These are phyloP conservation scores for Deakozyma indianensis DNA, from an alignment of 805 yeast species.

Conservation along the genomic window DNA sequence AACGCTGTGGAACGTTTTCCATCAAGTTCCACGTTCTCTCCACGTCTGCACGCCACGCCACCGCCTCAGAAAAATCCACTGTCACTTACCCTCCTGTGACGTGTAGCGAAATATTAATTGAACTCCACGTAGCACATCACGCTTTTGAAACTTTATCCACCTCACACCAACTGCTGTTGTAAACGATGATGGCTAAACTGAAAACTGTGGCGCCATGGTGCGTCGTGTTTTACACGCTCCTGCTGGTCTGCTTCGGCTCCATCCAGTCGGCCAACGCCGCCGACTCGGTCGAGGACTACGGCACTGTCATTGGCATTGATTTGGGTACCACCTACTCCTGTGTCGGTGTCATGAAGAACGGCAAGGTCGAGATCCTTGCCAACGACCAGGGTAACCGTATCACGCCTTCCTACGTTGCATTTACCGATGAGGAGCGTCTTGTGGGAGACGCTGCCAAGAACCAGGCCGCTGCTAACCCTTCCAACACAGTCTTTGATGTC, in stretches of 20 bases:
- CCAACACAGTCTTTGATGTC: conserved; percentile 79
- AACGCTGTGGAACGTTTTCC: too few relatives aligned
- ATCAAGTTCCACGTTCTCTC: too few relatives aligned
- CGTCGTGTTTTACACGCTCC: conserved; percentile 20
- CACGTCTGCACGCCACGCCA: too few relatives aligned
- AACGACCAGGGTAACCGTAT: conserved; percentile 97
- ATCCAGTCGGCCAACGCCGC: conserved; percentile 18
- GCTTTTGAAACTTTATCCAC: too few relatives aligned
- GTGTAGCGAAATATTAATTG: too few relatives aligned
- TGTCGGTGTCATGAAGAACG: conserved; percentile 78
- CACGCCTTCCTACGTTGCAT: conserved; percentile 90
- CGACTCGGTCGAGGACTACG: conserved; percentile 22
- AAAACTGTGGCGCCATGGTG: conserved; percentile 16
- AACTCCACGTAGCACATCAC: too few relatives aligned
- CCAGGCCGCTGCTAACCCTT: conserved; percentile 82
- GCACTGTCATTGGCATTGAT: conserved; percentile 77
- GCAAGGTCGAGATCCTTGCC: conserved; percentile 83
- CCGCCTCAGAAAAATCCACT: too few relatives aligned
- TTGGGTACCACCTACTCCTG: conserved; percentile 96
- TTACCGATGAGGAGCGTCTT: conserved; percentile 80
- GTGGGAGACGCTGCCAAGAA: conserved; percentile 96
- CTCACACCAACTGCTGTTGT: too few relatives aligned
- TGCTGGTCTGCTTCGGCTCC: conserved; percentile 12
- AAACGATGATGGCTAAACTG: conserved; percentile 2
- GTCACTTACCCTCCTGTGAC: too few relatives aligned